Conservation (phyloP, 73 alveolate genomes). For the Paraurostyla sp. region DNA sequence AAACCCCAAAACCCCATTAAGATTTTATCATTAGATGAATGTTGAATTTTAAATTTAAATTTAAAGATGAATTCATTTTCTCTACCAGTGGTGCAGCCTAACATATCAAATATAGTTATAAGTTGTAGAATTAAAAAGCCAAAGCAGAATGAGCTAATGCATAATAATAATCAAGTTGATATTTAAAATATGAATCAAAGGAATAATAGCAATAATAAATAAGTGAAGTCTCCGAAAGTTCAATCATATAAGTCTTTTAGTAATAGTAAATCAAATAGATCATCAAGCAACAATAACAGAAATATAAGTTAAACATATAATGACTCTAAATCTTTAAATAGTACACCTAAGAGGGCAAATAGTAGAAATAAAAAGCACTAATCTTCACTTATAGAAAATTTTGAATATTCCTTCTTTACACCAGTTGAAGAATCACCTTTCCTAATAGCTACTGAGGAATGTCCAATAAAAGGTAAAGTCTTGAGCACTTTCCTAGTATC, state of each 20-base stretch:
- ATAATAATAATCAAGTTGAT: background rate
- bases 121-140: background rate
- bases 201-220: background rate
- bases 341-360: background rate
- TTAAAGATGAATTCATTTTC: background rate
- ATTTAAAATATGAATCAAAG: background rate
- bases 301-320: background rate
- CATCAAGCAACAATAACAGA: background rate
- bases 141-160: background rate
- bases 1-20: no score
- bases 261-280: background rate
- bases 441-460: constrained; percentile 21
- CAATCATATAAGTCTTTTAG: background rate
- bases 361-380: background rate
- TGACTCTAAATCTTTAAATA: background rate
- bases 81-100: background rate
- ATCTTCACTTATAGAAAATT: constrained; percentile 18
- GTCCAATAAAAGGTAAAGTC: constrained; percentile 36
- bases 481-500: constrained; percentile 27
- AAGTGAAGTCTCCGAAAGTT: background rate
- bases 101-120: background rate
- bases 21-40: no score
- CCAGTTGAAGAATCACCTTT: constrained; percentile 27
- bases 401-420: constrained; percentile 9
- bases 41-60: background rate